These are phyloP conservation scores for Arxiozyma slooffiae DNA, from an alignment of 1,139 yeast genomes.

Conservation along the genomic window DNA sequence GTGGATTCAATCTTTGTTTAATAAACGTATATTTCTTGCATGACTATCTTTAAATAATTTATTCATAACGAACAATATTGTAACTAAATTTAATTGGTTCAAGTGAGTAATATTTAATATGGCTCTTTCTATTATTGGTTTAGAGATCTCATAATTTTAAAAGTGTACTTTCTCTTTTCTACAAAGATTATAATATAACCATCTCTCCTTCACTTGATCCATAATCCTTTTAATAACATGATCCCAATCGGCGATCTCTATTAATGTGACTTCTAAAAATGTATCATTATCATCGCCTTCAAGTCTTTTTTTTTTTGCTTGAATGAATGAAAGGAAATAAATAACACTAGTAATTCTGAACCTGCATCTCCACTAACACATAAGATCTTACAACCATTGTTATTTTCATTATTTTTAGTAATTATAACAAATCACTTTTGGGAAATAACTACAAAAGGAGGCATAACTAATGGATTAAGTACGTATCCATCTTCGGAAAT, in stretches of 20 bases:
- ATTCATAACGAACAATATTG: conserved; percentile 75
- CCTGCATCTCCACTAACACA: conserved; percentile 89
- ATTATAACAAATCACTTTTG: conserved; percentile 36
- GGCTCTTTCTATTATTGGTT: conserved; percentile 2
- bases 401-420: conserved; percentile 8
- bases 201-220: conserved; percentile 37
- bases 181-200: conserved; percentile 38
- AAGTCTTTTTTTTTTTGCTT: conserved; percentile 14
- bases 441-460: conserved; percentile 48
- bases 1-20: conserved; percentile 41
- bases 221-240: conserved; percentile 40
- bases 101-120: conserved; percentile 13
- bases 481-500: conserved; percentile 80
- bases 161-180: conserved; percentile 39
- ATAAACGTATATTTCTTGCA: conserved; percentile 48
- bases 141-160: conserved; percentile 42
- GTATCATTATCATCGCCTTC: conserved; percentile 28
- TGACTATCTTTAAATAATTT: conserved; percentile 68
- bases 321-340: conserved; percentile 37
- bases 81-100: conserved; percentile 39
- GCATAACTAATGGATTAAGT: conserved; percentile 68
- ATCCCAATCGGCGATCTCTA: conserved; percentile 77
- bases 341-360: conserved; percentile 63
- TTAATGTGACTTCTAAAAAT: conserved; percentile 39
- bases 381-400: conserved; percentile 34